Base-by-base conservation (phyloP, 1,139 yeast species). In the Scheffersomyces illinoinensis region DNA sequence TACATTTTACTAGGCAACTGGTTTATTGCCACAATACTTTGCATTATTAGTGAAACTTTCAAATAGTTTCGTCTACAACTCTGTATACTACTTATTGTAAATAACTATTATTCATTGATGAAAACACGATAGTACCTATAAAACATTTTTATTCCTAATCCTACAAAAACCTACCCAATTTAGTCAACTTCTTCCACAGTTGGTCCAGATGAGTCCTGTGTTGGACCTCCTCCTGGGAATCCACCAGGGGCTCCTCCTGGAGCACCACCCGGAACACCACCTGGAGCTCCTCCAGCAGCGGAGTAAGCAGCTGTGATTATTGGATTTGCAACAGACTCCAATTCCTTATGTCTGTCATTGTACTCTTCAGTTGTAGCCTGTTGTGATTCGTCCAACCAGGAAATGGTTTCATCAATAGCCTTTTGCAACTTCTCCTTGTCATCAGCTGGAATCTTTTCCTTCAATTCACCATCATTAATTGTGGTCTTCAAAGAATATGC, bases 401-500 rank as follows among this genome's bases (percentile, higher is more conserved):
- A 61, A 59, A 77, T 77, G 53, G 84, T 76, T 67, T 83, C 86
- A 47, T 76, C 80, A 60, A 76, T 66, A 21, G 81, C 80, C 64
- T 76, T 76, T 50, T 72, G 65, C 64, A 83, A 76, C 61, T 78
- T 73, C 59, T 78, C 83, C 68, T 76, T 81, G 68, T 83, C 85
- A 50, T 69, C 78, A 23, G 66, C 76, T 39, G 65, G 69, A 65
- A 84, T 81, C 78, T 83, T 83, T 65, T 80, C 84, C 73, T 82
- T 84, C 71, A 83, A 73, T 63, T 80, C 79, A 60, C 82, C 83
- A 64, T 81, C 85, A 64, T 70, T 72, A 53, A 78, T 70, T 52
- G 80, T 71, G 80, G 89, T 91, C 82, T 88, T 90, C 73, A 93
- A 84, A 51, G 88, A 84, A 77, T 89, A 91, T 64, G 97, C 95